Base-by-base conservation (phyloP, 495 filamentous ascomycete genomes). In the Penicillium alfredii region DNA sequence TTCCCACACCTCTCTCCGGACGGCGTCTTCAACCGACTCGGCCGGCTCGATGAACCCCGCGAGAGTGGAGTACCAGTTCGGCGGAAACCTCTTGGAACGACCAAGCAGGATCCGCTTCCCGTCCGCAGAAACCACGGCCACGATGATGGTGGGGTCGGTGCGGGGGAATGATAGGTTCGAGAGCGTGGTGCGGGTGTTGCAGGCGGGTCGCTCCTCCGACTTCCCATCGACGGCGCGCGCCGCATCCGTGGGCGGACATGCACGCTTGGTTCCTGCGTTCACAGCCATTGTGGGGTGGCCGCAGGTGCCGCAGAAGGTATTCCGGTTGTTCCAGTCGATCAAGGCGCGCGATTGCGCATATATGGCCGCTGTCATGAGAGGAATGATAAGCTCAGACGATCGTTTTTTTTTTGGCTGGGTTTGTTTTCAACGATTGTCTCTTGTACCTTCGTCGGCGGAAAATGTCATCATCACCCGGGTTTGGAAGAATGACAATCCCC, bases 1-100 rank as follows among this genome's bases (percentile, higher is more conserved):
- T 55, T 98, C 92, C 86, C 88, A 97, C 1, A 94, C 88, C 61
- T 98, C 93, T 33, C 92, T 73, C 0, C 93, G 78, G 1, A 97
- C 90, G 4, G 92, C 88, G 61, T 96, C 93, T 55, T 97, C 93
- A 38, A 97, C 81, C 7, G 78, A 84, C 69, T 98, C 92, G 1
- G 84, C 93, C 5, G 92, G 92, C 61, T 98, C 92, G 40, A 89
- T 80, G 61, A 98, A 98, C 0, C 92, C 93, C 0, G 92, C 92
- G 2, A 98, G 77, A 1, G 89, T 94, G 35, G 72, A 80, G 67
- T 88, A 97, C 85, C 85, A 95, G 47, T 78, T 64, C 3, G 76
- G 71, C 1, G 92, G 92, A 75, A 81, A 97, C 16, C 84, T 72
- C 52, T 82, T 84, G 48, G 84, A 77, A 3, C 92, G 82, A 19